A percentile compares a stretch with the other conserved stretches of the same genome.
Evolutionary conservation across 2,329 filamentous ascomycete genomes (phyloP).

Genomic region (Cercospora sojina): DNA sequence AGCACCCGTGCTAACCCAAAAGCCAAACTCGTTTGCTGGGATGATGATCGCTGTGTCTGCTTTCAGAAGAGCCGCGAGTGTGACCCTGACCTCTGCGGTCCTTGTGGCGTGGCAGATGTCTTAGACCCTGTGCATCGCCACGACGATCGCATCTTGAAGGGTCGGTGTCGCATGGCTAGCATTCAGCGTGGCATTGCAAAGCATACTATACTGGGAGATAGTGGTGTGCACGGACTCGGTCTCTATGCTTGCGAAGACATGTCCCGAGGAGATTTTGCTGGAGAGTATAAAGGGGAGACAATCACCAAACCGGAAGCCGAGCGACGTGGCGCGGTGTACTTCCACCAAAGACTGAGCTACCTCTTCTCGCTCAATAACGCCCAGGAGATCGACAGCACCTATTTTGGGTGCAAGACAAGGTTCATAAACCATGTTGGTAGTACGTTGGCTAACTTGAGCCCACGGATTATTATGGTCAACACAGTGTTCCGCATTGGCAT

Average conservation of each 20-base stretch:
- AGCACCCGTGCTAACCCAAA: slow-evolving; percentile 37
- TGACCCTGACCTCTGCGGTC: slow-evolving; percentile 70
- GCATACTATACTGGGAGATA: slow-evolving; percentile 66
- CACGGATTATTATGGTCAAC: slow-evolving; percentile 70
- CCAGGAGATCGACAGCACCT: slow-evolving; percentile 67
- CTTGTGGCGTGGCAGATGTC: slow-evolving; percentile 67
- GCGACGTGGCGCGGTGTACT: slow-evolving; percentile 65
- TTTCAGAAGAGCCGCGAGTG: slow-evolving; percentile 73
- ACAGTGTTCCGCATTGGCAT: slow-evolving; percentile 73
- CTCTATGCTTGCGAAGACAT: slow-evolving; percentile 71
- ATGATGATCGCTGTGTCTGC: slow-evolving; percentile 62
- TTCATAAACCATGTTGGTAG: slow-evolving; percentile 76
- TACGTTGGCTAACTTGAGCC: slow-evolving; percentile 59
- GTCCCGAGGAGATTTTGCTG: slow-evolving; percentile 67
- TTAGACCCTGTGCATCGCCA: slow-evolving; percentile 68
- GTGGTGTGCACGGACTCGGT: slow-evolving; percentile 72
- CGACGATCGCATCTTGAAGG: slow-evolving; percentile 55
- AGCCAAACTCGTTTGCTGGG: slow-evolving; percentile 42
- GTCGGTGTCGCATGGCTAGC: slow-evolving; percentile 68
- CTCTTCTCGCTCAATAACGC: slow-evolving; percentile 55
- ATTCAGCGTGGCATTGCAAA: slow-evolving; percentile 68
- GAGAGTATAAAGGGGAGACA: slow-evolving; percentile 78
- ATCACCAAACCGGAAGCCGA: slow-evolving; percentile 69
- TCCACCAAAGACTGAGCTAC: slow-evolving; percentile 62
- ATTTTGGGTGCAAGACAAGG: slow-evolving; percentile 75